Base-by-base conservation (phyloP, 31 red algal species). In the Odonthalia washingtoniensis region DNA sequence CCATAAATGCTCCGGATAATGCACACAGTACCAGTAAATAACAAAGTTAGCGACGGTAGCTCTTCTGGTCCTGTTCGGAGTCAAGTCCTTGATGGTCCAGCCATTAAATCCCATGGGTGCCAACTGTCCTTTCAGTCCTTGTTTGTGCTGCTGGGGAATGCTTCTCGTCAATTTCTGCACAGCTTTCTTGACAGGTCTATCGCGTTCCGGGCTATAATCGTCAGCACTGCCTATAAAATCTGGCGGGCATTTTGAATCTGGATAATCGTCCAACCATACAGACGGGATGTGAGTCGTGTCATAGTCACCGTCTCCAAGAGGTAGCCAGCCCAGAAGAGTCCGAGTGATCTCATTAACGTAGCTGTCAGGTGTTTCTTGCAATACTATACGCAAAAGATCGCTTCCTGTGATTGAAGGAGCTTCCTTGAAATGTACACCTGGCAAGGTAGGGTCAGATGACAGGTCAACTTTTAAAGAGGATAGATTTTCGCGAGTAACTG, bases 261-360 rank as follows among this genome's bases (percentile, higher is more conserved):
- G 66, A 28, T 84, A 87, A 42, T 5, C 30, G 28, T 88, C 39
- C 63, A 44, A 75, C 93, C 81, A 84, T 80, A 45, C 81, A 42
- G 30, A 38, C 9, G 40, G 41, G 6, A 80, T 88, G 1, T 43
- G 57, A 0, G 68, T 83, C 52, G 72, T 64, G 60, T 86, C 31
- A 75, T 73, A 83, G 3, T 4, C 32, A 32, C 82, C 72, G 26
- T 72, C 49, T 70, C 72, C 65, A 5, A 70, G 38, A 34, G 46
- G 73, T 36, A 37, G 33, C 80, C 79, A 95, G 34, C 93, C 93
- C 32, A 95, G 93, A 32, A 95, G 45, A 38, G 89, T 78, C 21
- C 68, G 78, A 3, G 91, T 17, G 45, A 95, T 95, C 46, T 95
- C 93, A 75, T 95, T 95, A 17, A 95, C 93, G 76, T 77, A 92